phyloP scores from a whole-genome alignment of 106 monocot species.

The Dioscorea dumetorum region DNA sequence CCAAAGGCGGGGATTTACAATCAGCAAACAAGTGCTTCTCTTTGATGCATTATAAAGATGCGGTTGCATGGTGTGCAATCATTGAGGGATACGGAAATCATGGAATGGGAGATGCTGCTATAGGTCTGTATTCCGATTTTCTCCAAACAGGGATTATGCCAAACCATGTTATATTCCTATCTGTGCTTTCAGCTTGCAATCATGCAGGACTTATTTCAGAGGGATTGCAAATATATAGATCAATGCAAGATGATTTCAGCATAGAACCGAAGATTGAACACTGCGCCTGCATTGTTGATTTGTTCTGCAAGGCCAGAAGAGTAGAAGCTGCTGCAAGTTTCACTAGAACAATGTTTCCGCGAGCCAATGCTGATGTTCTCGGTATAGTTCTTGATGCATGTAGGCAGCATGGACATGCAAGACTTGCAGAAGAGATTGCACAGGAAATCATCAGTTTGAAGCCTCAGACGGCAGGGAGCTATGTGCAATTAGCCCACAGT shows the following conservation, averaged over 20 bases:
- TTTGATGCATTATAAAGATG: conserved; percentile 21
- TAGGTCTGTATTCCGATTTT: conserved; percentile 20
- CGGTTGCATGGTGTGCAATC: conserved; percentile 38
- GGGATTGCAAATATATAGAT: conserved; percentile 23
- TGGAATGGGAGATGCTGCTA: conserved; percentile 29
- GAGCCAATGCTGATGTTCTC: conserved; percentile 40
- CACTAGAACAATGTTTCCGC: conserved; percentile 13
- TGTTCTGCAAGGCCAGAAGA: conserved; percentile 30
- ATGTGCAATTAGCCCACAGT: conserved; percentile 53
- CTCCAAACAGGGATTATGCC: conserved; percentile 20
- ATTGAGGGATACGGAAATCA: conserved; percentile 39
- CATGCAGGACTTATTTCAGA: conserved; percentile 33
- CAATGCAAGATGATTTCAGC: conserved; percentile 24
- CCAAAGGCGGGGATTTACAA: conserved; percentile 36
- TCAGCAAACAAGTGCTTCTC: conserved; percentile 26
- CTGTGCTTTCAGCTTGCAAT: conserved; percentile 42
- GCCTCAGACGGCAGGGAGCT: conserved; percentile 46
- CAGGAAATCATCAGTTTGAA: conserved; percentile 28
- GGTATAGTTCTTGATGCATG: conserved; percentile 78
- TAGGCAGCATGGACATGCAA: conserved; percentile 10
- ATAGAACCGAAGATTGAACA: conserved; percentile 21
- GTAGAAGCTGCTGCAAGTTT: conserved; percentile 28
- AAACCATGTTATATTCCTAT: conserved; percentile 38
- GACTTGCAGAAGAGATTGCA: conserved; percentile 38
- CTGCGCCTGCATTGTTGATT: conserved; percentile 27